Conservation (phyloP, 495 filamentous ascomycete genomes). For the Chaetomidium leptoderma region DNA sequence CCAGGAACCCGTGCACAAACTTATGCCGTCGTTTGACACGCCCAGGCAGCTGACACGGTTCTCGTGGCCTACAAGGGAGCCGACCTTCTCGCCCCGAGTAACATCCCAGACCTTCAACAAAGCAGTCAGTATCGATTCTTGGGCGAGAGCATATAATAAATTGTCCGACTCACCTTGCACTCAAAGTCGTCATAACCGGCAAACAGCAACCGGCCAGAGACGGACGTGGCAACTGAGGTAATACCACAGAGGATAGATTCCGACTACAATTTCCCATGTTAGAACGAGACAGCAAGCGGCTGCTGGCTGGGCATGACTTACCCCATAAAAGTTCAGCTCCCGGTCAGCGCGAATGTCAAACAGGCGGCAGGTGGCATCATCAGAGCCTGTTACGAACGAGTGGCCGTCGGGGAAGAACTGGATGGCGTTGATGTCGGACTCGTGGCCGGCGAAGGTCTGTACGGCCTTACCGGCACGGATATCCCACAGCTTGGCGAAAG, state of each 20-base stretch:
- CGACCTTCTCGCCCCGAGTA: constrained; percentile 92
- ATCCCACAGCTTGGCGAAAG: constrained; percentile 98
- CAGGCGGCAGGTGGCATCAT: constrained; percentile 93
- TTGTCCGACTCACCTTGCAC: constrained; percentile 75
- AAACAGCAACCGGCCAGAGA: constrained; percentile 91
- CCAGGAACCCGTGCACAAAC: constrained; percentile 98
- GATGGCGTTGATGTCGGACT: constrained; percentile 98
- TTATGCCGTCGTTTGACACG: constrained; percentile 98
- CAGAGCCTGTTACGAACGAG: constrained; percentile 96
- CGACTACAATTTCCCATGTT: constrained; percentile 53
- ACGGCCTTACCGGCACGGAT: constrained; percentile 97
- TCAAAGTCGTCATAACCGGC: constrained; percentile 99
- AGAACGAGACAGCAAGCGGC: no score
- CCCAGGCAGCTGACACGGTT: constrained; percentile 98
- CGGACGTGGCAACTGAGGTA: constrained; percentile 96
- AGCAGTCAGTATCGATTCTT: constrained; percentile 3
- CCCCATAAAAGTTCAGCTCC: constrained; percentile 93
- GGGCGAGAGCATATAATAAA: constrained; percentile 14
- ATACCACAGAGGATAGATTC: constrained; percentile 97
- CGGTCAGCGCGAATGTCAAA: constrained; percentile 97
- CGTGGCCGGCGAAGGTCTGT: constrained; percentile 96
- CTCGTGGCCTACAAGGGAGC: constrained; percentile 92
- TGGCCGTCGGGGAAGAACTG: constrained; percentile 99
- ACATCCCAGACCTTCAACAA: constrained; percentile 85
- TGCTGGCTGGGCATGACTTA: no score